Percentiles rank a stretch among this genome's conserved stretches.
Conservation (phyloP, 2,329 filamentous ascomycete genomes). For the Colletotrichum tanaceti region DNA sequence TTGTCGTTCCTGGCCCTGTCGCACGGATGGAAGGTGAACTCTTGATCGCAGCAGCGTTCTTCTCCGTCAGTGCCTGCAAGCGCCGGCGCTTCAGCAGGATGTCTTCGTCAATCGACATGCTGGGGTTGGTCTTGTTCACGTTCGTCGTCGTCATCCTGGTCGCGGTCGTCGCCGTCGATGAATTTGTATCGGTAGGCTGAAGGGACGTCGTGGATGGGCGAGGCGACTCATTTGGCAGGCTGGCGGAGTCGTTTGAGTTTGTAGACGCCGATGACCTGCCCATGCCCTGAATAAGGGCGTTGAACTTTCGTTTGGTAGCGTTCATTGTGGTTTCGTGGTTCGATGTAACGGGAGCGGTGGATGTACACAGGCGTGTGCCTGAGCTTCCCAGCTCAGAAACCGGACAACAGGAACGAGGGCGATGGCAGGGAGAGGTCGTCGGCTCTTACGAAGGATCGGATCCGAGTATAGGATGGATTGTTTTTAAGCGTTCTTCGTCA, state of each 20-base stretch:
- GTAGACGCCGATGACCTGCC: conserved; percentile 50
- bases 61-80: conserved; percentile 47
- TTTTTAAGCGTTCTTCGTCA: not conserved
- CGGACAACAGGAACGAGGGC: not conserved
- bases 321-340: conserved; percentile 63
- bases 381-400: not conserved
- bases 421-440: not conserved
- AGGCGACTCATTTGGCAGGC: conserved; percentile 36
- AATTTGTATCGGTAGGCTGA: conserved; percentile 21
- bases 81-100: conserved; percentile 66
- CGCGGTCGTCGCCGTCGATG: conserved; percentile 15
- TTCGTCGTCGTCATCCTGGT: conserved; percentile 13
- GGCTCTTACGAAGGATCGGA: not conserved
- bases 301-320: conserved; percentile 86
- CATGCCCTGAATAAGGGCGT: conserved; percentile 76
- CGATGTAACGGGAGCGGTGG: conserved; percentile 20
- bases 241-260: conserved; percentile 36
- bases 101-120: conserved; percentile 51
- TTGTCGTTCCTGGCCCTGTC: conserved; percentile 45
- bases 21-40: conserved; percentile 23
- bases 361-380: conserved; percentile 1
- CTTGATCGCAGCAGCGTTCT: conserved; percentile 34
- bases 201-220: conserved; percentile 41
- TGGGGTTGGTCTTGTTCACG: conserved; percentile 16
- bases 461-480: not conserved